Evolutionary conservation across 192 early-diverging fungal genomes (phyloP).

Genomic region (Kappamyces sp.): DNA sequence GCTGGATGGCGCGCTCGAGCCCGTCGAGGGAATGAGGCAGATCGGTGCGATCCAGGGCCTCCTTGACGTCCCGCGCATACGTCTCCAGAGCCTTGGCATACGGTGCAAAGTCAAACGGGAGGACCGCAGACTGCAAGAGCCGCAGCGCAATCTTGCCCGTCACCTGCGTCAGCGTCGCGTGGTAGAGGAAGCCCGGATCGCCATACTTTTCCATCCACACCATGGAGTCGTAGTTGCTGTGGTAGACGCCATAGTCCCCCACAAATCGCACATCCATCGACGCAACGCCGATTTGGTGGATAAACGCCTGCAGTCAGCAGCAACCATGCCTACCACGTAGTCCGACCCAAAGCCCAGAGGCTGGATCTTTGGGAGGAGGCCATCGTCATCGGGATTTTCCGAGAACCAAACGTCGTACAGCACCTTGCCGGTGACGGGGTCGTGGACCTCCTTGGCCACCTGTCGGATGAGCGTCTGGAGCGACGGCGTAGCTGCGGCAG

Average conservation of each 20-base stretch:
- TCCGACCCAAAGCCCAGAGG: constrained; percentile 50
- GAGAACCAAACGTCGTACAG: constrained; percentile 3
- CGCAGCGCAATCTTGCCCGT: not conserved
- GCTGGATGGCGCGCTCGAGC: not conserved
- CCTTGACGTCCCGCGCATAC: not conserved
- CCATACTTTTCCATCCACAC: constrained; percentile 49
- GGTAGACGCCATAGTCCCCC: constrained; percentile 48
- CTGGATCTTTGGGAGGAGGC: not conserved
- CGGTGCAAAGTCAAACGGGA: constrained; percentile 12
- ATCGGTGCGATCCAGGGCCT: not conserved
- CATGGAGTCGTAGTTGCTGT: constrained; percentile 63
- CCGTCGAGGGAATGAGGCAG: not conserved
- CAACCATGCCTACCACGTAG: constrained; percentile 16
- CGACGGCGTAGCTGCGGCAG: constrained; percentile 39
- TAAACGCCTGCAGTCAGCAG: constrained; percentile 30
- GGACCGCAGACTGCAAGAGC: not conserved
- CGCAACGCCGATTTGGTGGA: constrained; percentile 57
- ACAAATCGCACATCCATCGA: constrained; percentile 48
- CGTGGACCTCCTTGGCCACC: constrained; percentile 37
- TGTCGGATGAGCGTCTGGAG: constrained; percentile 38
- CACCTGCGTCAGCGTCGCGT: constrained; percentile 2
- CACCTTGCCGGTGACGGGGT: constrained; percentile 25
- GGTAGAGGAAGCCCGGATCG: constrained; percentile 13
- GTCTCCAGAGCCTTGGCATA: constrained; percentile 11
- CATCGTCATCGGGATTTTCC: not conserved